phyloP scores from a whole-genome alignment of 208 protist genomes.

The Leishmania lainsoni region DNA sequence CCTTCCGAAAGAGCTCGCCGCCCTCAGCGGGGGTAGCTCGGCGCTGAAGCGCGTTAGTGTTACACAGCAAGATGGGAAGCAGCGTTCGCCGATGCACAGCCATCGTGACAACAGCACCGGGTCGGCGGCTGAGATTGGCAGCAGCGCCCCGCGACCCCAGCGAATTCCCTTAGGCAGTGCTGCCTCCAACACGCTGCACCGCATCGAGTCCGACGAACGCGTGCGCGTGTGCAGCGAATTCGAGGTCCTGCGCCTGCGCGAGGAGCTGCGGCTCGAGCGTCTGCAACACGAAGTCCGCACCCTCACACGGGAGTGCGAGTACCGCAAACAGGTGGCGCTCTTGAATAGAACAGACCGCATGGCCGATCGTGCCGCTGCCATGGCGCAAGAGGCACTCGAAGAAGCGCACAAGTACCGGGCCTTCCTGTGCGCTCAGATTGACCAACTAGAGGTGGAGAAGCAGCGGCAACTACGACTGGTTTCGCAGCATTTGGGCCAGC shows the following conservation, averaged over 20 bases:
- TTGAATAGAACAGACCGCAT: slow-evolving; percentile 32
- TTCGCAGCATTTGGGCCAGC: slow-evolving; percentile 16
- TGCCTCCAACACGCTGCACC: not conserved
- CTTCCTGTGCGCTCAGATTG: slow-evolving; percentile 32
- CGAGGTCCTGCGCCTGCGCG: slow-evolving; percentile 28
- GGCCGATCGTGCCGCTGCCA: slow-evolving; percentile 29
- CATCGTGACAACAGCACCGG: slow-evolving; percentile 13
- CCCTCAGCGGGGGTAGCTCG: slow-evolving; percentile 6
- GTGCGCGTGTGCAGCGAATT: slow-evolving; percentile 36
- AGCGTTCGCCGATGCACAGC: slow-evolving; percentile 17
- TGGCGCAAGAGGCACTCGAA: slow-evolving; percentile 32
- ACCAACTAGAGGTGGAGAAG: slow-evolving; percentile 28
- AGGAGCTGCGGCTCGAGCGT: slow-evolving; percentile 48
- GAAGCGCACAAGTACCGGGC: slow-evolving; percentile 44
- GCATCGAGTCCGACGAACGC: slow-evolving; percentile 24
- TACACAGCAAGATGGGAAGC: slow-evolving; percentile 24
- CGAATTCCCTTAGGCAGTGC: not conserved
- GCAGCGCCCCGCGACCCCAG: not conserved
- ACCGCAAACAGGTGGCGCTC: slow-evolving; percentile 33
- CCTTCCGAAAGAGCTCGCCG: slow-evolving; percentile 17
- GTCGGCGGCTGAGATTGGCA: too few relatives aligned
- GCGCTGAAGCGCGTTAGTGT: slow-evolving; percentile 31
- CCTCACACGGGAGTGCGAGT: slow-evolving; percentile 49
- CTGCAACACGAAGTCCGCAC: slow-evolving; percentile 51
- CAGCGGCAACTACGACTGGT: slow-evolving; percentile 37